Evolutionary conservation across 1,284 basidiomycete genomes (phyloP).

Genomic region (Serendipita sp.): DNA sequence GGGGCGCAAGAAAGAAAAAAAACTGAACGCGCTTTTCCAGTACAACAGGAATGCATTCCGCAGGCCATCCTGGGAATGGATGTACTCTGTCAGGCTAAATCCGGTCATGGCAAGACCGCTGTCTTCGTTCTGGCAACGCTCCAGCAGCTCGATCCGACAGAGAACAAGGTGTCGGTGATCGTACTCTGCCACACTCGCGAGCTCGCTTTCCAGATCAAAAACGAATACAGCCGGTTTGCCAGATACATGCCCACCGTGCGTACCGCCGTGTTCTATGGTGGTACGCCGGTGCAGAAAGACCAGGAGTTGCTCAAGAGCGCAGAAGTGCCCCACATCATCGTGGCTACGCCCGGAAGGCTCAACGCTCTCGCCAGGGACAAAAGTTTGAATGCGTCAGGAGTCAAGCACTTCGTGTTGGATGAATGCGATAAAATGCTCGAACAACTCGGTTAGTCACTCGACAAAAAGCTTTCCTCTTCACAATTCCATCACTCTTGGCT

Average conservation of each 20-base stretch:
- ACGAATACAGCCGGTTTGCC: slow-evolving; percentile 97
- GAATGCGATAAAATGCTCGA: slow-evolving; percentile 99
- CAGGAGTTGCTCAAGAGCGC: slow-evolving; percentile 87
- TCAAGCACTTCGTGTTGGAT: slow-evolving; percentile 99
- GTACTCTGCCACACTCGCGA: slow-evolving; percentile 99
- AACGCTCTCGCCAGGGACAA: slow-evolving; percentile 90
- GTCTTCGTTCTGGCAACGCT: slow-evolving; percentile 97
- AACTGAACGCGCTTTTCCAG: slow-evolving; percentile 29
- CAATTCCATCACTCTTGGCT: slow-evolving; percentile 10
- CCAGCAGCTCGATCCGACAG: slow-evolving; percentile 96
- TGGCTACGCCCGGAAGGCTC: slow-evolving; percentile 92
- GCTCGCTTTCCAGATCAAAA: slow-evolving; percentile 99
- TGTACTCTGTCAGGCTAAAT: slow-evolving; percentile 98
- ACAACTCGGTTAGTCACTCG: slow-evolving; percentile 92
- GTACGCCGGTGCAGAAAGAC: slow-evolving; percentile 89
- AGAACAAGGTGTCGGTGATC: slow-evolving; percentile 94
- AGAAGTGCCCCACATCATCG: slow-evolving; percentile 97
- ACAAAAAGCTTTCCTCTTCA: slow-evolving; percentile 26
- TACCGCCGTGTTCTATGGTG: slow-evolving; percentile 95
- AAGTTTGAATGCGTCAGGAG: slow-evolving; percentile 79
- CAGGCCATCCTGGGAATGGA: slow-evolving; percentile 99
- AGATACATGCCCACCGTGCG: slow-evolving; percentile 99
- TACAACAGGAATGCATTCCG: slow-evolving; percentile 99
- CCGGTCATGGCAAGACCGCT: slow-evolving; percentile 99
- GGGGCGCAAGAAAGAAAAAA: neutral